phyloP scores from a whole-genome alignment of 1,284 basidiomycete genomes.

The Cryptococcus sp. region DNA sequence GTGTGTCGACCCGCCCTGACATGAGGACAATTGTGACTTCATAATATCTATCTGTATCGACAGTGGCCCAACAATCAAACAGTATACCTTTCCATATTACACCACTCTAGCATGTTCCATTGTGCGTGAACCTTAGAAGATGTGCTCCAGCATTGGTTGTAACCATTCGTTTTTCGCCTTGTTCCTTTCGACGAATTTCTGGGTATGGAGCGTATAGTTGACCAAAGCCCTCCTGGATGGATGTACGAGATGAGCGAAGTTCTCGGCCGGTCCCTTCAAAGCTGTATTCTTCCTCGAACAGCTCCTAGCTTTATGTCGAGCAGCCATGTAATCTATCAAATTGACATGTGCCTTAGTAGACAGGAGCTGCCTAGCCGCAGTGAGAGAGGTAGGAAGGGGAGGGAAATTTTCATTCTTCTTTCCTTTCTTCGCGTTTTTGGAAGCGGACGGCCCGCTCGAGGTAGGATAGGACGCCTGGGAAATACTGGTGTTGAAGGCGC shows the following conservation, averaged over 20 bases:
- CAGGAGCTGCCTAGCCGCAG: slow-evolving; percentile 25
- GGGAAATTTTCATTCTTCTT: not conserved
- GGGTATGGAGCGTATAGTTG: slow-evolving; percentile 15
- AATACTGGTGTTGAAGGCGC: not conserved
- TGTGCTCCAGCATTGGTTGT: slow-evolving; percentile 37
- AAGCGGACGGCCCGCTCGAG: not conserved
- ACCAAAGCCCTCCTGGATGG: slow-evolving; percentile 17
- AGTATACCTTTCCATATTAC: too few relatives aligned
- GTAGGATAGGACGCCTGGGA: slow-evolving; percentile 5
- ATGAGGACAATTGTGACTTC: too few relatives aligned
- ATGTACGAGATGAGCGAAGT: slow-evolving; percentile 23
- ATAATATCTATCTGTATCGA: too few relatives aligned
- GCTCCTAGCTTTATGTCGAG: slow-evolving; percentile 15
- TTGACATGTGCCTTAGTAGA: slow-evolving; percentile 35
- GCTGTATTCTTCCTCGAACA: not conserved
- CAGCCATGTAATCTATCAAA: slow-evolving; percentile 35
- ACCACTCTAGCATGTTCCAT: too few relatives aligned
- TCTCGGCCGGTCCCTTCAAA: not conserved
- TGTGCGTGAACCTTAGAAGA: slow-evolving; percentile 1
- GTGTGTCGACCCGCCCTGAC: too few relatives aligned
- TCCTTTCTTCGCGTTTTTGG: not conserved
- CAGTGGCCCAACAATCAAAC: too few relatives aligned
- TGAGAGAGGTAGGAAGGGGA: slow-evolving; percentile 31
- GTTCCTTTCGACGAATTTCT: slow-evolving; percentile 16
- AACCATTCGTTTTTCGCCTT: slow-evolving; percentile 35